Percentiles rank a stretch among this genome's conserved stretches.
These are phyloP conservation scores for Pluteus cervinus DNA, from an alignment of 768 basidiomycete species.

Conservation along the genomic window DNA sequence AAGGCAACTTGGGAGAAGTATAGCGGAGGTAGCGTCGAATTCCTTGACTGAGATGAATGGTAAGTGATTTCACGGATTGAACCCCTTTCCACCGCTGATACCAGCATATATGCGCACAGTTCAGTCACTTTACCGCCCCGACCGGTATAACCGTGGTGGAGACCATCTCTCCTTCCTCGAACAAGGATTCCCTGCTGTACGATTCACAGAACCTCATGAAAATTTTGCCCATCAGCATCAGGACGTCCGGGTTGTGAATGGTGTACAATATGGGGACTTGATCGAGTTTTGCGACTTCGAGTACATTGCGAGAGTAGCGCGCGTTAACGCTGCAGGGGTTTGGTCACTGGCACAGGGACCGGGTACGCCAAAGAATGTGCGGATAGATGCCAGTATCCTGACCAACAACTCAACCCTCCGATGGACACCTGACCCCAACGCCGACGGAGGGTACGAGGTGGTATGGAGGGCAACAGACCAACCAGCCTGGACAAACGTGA, in stretches of 20 bases:
- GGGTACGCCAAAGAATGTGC: slow-evolving; percentile 43
- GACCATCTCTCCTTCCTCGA: slow-evolving; percentile 47
- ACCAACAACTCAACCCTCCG: slow-evolving; percentile 49
- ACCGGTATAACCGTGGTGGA: slow-evolving; percentile 51
- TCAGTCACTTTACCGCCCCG: slow-evolving; percentile 43
- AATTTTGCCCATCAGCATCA: slow-evolving; percentile 56
- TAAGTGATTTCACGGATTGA: slow-evolving; percentile 16
- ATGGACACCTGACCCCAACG: slow-evolving; percentile 35
- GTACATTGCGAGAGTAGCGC: slow-evolving; percentile 43
- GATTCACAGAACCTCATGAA: slow-evolving; percentile 53
- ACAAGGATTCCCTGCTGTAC: slow-evolving; percentile 45
- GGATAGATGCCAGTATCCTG: slow-evolving; percentile 38
- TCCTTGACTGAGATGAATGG: slow-evolving; percentile 43
- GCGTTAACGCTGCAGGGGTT: slow-evolving; percentile 44
- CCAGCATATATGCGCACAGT: slow-evolving; percentile 23
- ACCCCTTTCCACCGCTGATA: not conserved
- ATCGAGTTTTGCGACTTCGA: slow-evolving; percentile 48
- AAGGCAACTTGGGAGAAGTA: slow-evolving; percentile 45
- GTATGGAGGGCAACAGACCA: slow-evolving; percentile 45
- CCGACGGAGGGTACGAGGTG: slow-evolving; percentile 43
- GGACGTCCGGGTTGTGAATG: slow-evolving; percentile 42
- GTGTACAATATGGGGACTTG: slow-evolving; percentile 52
- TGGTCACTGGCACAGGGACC: slow-evolving; percentile 55
- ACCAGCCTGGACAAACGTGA: slow-evolving; percentile 41
- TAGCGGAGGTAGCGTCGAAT: slow-evolving; percentile 45